Base-by-base conservation (phyloP, 2,329 filamentous ascomycete genomes). In the Drechslerella coelobrocha region DNA sequence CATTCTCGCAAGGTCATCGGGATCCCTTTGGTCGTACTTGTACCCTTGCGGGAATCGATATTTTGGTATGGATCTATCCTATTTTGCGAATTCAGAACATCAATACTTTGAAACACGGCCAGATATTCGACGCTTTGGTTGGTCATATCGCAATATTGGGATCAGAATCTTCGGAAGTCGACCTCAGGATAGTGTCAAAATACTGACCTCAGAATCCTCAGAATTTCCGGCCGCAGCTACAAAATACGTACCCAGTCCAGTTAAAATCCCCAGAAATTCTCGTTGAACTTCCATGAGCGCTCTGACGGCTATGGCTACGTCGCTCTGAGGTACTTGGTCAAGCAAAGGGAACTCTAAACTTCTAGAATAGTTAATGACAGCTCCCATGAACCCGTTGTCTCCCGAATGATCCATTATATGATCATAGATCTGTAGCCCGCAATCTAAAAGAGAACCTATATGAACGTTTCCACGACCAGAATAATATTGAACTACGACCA, bases 361-460 rank as follows among this genome's bases (percentile, higher is more conserved):
- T n/a, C n/a, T 39, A 39, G 34, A 39, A 14, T 6, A 51, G 27
- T 29, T 27, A n/a, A 29, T 51, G 6, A 27, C 23, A 26, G 8
- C 10, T 51, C 47, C 47, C 17, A n/a, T 17, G 7, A 26, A 27
- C 7, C 27, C n/a, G 48, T 59, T 29, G 41, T 26, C 21, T 51
- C 34, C n/a, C 23, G 43, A 43, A 37, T 14, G 59, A 47, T 66
- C 51, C 57, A 66, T 29, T 31, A 60, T 60, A 59, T 53, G 17
- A 27, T 53, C 10, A 41, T 39, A 39, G 17, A 39, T 39, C 17
- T 39, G 12, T 14, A 39, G 12, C 12, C 4, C 4, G 12, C 34
- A 52, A 19, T 21, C 47, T 34, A 66, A 53, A 39, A 51, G 45
- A 19, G 37, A 19, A 51, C 29, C 26, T 24, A 37, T 27, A 23